A percentile compares a stretch with the other conserved stretches of the same genome.
These are phyloP conservation scores for Neurospora sp. DNA, from an alignment of 495 filamentous ascomycete genomes.

Conservation along the genomic window DNA sequence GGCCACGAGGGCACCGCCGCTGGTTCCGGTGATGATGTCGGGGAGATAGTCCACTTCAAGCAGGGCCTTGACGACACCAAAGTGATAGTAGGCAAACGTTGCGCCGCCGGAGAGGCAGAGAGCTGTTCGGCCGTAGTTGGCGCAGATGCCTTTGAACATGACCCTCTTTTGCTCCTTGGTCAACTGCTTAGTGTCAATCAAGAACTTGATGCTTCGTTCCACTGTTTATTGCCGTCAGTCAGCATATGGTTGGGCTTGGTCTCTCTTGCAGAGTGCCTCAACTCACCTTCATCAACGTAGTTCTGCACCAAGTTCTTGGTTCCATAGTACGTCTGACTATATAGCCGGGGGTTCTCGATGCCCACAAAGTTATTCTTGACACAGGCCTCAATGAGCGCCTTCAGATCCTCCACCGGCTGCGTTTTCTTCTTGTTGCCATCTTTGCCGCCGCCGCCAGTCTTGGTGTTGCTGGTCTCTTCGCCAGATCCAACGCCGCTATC, in stretches of 20 bases:
- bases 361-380: slow-evolving; percentile 97
- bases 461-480: slow-evolving; percentile 19
- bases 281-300: slow-evolving; percentile 70
- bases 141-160: slow-evolving; percentile 80
- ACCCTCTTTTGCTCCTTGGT: slow-evolving; percentile 62
- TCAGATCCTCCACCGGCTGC: slow-evolving; percentile 53
- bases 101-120: slow-evolving; percentile 92
- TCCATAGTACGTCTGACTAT: slow-evolving; percentile 92
- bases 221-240: slow-evolving; percentile 22
- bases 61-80: slow-evolving; percentile 84
- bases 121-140: slow-evolving; percentile 87
- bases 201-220: slow-evolving; percentile 51
- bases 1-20: slow-evolving; percentile 85
- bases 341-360: slow-evolving; percentile 86
- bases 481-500: neutral
- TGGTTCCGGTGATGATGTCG: slow-evolving; percentile 91
- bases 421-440: slow-evolving; percentile 29
- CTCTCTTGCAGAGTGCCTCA: neutral
- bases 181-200: slow-evolving; percentile 56
- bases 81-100: slow-evolving; percentile 93
- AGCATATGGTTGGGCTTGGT: slow-evolving; percentile 17
- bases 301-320: slow-evolving; percentile 87
- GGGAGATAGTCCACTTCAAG: slow-evolving; percentile 80
- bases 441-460: slow-evolving; percentile 4
- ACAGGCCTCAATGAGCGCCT: slow-evolving; percentile 69